phyloP scores from a whole-genome alignment of 345 rosid species.

The Pistacia integerrima region DNA sequence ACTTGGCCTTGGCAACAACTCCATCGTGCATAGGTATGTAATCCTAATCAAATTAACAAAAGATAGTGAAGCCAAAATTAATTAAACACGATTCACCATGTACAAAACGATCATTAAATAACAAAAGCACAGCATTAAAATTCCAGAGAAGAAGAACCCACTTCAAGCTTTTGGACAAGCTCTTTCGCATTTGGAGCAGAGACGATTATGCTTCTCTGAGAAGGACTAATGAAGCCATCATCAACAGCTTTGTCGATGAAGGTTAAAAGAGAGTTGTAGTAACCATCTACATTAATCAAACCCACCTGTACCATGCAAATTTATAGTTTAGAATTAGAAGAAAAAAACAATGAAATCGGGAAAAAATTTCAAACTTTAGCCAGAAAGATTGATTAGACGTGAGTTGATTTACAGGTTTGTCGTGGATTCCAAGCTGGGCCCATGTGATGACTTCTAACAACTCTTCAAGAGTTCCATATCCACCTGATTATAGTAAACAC shows the following conservation, averaged over 20 bases:
- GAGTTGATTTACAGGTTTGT: constrained; percentile 45
- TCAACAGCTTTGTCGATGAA: constrained; percentile 65
- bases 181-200: constrained; percentile 57
- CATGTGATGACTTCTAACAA: constrained; percentile 54
- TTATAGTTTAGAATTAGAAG: neutral
- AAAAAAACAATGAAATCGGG: neutral
- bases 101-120: neutral
- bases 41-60: constrained; percentile 29
- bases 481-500: constrained; percentile 30
- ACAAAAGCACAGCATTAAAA: neutral
- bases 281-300: constrained; percentile 58
- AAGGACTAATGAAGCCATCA: constrained; percentile 55
- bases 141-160: constrained; percentile 15
- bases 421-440: constrained; percentile 62
- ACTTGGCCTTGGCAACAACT: constrained; percentile 45
- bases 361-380: neutral
- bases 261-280: constrained; percentile 41
- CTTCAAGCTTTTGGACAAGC: constrained; percentile 67
- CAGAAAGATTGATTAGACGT: constrained; percentile 12
- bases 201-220: constrained; percentile 61
- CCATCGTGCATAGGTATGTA: constrained; percentile 64
- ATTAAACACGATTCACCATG: neutral
- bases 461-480: constrained; percentile 64
- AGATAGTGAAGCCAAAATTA: neutral
- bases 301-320: constrained; percentile 36